Conservation (phyloP, 2,329 filamentous ascomycete genomes). For the Sarocladiaceae sp. region DNA sequence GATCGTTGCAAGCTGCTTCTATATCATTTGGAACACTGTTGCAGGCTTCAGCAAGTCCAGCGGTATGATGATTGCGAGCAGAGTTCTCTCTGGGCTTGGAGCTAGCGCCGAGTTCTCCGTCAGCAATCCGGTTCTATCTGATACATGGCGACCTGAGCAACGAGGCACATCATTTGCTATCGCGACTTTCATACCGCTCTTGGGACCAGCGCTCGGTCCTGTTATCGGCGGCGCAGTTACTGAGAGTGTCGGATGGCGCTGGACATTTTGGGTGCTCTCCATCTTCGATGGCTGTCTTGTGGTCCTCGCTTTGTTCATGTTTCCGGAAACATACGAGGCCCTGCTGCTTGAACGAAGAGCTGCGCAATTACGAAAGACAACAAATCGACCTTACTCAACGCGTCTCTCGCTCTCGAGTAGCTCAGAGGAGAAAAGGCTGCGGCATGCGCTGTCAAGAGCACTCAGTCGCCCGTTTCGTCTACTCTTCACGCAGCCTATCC, state of each 20-base stretch:
- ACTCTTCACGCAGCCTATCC: slow-evolving; percentile 38
- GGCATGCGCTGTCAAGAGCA: not conserved
- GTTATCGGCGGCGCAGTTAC: slow-evolving; percentile 64
- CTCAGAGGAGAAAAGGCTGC: not conserved
- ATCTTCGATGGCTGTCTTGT: slow-evolving; percentile 54
- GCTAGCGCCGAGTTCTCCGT: slow-evolving; percentile 26
- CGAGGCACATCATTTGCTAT: slow-evolving; percentile 32
- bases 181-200: slow-evolving; percentile 22
- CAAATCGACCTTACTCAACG: not conserved
- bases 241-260: slow-evolving; percentile 60
- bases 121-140: slow-evolving; percentile 28
- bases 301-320: slow-evolving; percentile 47
- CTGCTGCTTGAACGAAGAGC: slow-evolving; percentile 37
- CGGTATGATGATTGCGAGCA: slow-evolving; percentile 24
- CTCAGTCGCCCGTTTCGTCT: slow-evolving; percentile 26
- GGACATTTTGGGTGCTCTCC: slow-evolving; percentile 64
- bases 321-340: slow-evolving; percentile 55
- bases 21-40: slow-evolving; percentile 31
- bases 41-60: slow-evolving; percentile 25
- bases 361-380: slow-evolving; percentile 9
- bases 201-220: slow-evolving; percentile 64
- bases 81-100: slow-evolving; percentile 21
- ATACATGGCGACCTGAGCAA: slow-evolving; percentile 29
- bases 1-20: slow-evolving; percentile 26
- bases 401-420: not conserved